Evolutionary conservation across 306 rosid genomes (phyloP).

Genomic region (Quercus berberidifolia): DNA sequence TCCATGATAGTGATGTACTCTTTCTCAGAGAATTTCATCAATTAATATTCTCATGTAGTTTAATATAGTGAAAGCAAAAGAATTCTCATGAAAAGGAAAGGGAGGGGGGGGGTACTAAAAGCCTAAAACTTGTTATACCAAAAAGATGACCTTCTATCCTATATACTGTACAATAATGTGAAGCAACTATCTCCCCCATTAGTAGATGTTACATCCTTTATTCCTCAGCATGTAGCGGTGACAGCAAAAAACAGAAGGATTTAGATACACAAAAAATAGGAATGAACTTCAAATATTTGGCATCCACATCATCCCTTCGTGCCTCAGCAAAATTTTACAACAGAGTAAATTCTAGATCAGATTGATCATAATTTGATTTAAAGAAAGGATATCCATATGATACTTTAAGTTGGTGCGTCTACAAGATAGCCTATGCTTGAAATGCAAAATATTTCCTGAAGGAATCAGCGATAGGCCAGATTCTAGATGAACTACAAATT

Average conservation of each 20-base stretch:
- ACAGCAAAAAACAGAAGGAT: neutral
- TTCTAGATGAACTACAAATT: neutral
- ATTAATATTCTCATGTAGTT: neutral
- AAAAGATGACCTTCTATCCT: neutral
- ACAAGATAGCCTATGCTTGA: neutral
- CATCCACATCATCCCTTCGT: neutral
- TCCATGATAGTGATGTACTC: neutral
- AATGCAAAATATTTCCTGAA: neutral
- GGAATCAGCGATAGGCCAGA: neutral
- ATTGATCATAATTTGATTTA: neutral
- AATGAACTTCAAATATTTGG: neutral
- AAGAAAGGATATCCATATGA: neutral
- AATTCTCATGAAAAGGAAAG: too few relatives aligned
- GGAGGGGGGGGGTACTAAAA: too few relatives aligned
- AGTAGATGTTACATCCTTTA: neutral
- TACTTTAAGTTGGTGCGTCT: neutral
- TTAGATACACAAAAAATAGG: neutral
- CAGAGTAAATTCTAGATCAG: neutral
- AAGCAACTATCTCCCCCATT: neutral
- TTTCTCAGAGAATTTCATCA: neutral
- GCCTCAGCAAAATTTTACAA: neutral
- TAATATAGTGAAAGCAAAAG: neutral
- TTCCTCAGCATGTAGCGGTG: neutral
- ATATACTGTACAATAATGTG: neutral
- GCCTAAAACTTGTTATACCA: neutral